Evolutionary conservation across 495 filamentous ascomycete species (phyloP).

Genomic region (Penicillium macrosclerotiorum): DNA sequence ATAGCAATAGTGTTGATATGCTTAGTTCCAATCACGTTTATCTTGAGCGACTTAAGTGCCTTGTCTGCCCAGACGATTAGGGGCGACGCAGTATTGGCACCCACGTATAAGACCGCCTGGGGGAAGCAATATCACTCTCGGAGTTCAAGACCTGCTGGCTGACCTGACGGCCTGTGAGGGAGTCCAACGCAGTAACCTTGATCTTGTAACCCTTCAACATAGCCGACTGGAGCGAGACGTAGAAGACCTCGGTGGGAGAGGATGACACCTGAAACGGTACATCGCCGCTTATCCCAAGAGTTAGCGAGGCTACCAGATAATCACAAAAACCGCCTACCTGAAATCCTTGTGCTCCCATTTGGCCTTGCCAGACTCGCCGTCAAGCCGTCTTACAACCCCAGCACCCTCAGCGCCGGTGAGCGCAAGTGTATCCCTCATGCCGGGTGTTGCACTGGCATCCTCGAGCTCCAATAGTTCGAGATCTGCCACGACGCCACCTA

Average conservation of each 20-base stretch:
- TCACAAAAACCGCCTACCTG: constrained; percentile 37
- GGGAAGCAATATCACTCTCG: constrained; percentile 66
- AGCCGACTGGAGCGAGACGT: constrained; percentile 70
- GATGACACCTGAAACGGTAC: constrained; percentile 76
- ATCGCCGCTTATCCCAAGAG: constrained; percentile 51
- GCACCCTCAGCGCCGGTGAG: constrained; percentile 54
- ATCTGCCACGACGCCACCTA: constrained; percentile 61
- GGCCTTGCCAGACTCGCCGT: constrained; percentile 67
- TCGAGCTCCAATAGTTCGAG: constrained; percentile 76
- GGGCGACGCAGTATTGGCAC: constrained; percentile 77
- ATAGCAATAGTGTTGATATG: constrained; percentile 49
- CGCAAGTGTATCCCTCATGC: constrained; percentile 66
- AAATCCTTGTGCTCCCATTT: constrained; percentile 74
- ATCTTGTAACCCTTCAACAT: constrained; percentile 66
- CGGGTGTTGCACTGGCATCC: constrained; percentile 45
- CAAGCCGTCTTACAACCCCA: constrained; percentile 65
- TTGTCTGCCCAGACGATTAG: constrained; percentile 82
- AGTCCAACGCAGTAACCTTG: constrained; percentile 70
- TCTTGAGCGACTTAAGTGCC: constrained; percentile 61
- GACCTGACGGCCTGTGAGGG: constrained; percentile 62
- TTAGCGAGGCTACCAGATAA: constrained; percentile 20
- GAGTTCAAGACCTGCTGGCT: constrained; percentile 66
- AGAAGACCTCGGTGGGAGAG: constrained; percentile 69
- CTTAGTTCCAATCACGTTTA: constrained; percentile 81
- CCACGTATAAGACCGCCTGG: constrained; percentile 74